Evolutionary conservation across 768 basidiomycete species (phyloP).

Genomic region (Pholiota molesta): DNA sequence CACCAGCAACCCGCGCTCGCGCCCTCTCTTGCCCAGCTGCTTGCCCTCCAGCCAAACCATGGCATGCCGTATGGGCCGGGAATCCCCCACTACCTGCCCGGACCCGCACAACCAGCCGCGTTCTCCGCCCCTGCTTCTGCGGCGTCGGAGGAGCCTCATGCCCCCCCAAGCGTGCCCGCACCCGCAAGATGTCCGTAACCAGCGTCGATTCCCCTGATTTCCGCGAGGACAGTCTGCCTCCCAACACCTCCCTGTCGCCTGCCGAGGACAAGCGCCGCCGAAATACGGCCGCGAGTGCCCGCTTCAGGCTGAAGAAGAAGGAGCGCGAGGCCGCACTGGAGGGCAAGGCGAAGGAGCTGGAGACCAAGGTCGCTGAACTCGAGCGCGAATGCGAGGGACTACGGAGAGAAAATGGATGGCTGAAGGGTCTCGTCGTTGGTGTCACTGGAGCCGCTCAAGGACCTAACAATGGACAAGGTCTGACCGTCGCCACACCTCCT

Average conservation of each 20-base stretch:
- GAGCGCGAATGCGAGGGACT: constrained; percentile 92
- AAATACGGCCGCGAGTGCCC: constrained; percentile 91
- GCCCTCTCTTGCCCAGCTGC: constrained; percentile 71
- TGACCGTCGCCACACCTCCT: constrained; percentile 24
- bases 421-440: constrained; percentile 88
- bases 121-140: constrained; percentile 22
- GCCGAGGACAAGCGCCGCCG: constrained; percentile 91
- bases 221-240: constrained; percentile 27
- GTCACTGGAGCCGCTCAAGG: constrained; percentile 73
- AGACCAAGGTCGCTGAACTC: constrained; percentile 74
- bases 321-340: constrained; percentile 91
- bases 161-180: constrained; percentile 58
- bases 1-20: constrained; percentile 36
- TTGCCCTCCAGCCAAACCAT: constrained; percentile 60
- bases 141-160: constrained; percentile 34
- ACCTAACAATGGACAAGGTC: constrained; percentile 28
- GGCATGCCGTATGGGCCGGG: constrained; percentile 19
- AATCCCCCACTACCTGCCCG: constrained; percentile 23
- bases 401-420: constrained; percentile 89
- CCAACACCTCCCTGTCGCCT: constrained; percentile 42
- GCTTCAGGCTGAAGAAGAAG: constrained; percentile 96
- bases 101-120: constrained; percentile 26
- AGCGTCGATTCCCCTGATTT: constrained; percentile 34
- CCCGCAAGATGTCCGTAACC: constrained; percentile 51
- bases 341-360: constrained; percentile 82